These are phyloP conservation scores for Cyclostephanos tholiformis DNA, from an alignment of 108 stramenopile species.

Conservation along the genomic window DNA sequence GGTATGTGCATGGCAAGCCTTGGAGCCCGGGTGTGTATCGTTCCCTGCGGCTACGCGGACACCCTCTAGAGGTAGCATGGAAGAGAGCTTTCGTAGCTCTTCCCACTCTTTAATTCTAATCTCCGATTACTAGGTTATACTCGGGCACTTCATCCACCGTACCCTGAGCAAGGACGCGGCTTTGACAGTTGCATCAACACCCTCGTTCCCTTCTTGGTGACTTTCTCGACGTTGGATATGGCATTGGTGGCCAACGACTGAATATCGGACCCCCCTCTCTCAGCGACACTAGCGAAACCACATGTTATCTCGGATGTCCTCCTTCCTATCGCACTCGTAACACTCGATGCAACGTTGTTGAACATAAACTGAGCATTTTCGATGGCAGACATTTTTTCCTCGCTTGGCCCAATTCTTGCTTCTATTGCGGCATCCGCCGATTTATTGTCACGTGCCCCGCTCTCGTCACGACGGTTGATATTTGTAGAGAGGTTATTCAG, in stretches of 20 bases:
- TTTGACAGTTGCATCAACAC: no score
- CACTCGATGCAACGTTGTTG: neutral
- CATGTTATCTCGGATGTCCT: constrained; percentile 10
- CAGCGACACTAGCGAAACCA: constrained; percentile 7
- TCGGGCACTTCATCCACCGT: no score
- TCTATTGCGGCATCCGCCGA: neutral
- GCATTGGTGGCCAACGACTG: constrained; percentile 15
- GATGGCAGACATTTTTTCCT: neutral
- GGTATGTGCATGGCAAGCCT: no score
- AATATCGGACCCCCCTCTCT: constrained; percentile 1
- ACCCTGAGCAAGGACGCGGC: no score
- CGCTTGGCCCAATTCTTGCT: neutral
- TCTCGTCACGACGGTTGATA: neutral
- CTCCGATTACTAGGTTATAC: no score
- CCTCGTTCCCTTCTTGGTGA: constrained; percentile 28
- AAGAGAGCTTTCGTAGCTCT: no score
- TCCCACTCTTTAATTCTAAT: no score
- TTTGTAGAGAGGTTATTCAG: constrained; percentile 7
- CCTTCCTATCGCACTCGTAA: constrained; percentile 8
- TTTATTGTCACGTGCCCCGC: neutral
- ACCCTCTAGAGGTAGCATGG: no score
- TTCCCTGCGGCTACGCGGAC: no score
- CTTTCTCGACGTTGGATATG: constrained; percentile 16
- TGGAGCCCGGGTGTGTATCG: no score
- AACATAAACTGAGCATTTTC: constrained; percentile 4